Conservation (phyloP, 176 grass and related monocot species). For the Juncus inflexus region DNA sequence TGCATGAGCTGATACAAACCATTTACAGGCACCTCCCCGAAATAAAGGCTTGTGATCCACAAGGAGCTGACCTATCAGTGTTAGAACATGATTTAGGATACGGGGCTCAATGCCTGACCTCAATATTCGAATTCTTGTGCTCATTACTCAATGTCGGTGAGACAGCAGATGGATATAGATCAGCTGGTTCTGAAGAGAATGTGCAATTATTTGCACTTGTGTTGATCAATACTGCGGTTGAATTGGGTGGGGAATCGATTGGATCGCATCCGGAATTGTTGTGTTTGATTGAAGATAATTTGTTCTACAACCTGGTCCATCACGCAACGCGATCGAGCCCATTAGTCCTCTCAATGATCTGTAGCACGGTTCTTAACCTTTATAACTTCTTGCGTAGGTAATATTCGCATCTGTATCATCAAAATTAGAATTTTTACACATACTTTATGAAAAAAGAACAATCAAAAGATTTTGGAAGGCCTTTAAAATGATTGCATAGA, state of each 20-base stretch:
- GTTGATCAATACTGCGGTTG: conserved; percentile 76
- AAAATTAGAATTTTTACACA: background rate
- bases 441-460: background rate
- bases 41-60: conserved; percentile 22
- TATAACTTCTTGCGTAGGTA: conserved; percentile 84
- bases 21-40: conserved; percentile 65
- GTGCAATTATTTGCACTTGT: conserved; percentile 84
- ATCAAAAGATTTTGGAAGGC: background rate
- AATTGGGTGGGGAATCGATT: conserved; percentile 75
- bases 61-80: conserved; percentile 6
- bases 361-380: conserved; percentile 77
- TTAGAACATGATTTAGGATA: conserved; percentile 33
- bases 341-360: conserved; percentile 94
- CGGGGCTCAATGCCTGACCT: conserved; percentile 72
- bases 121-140: conserved; percentile 88
- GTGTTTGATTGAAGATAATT: conserved; percentile 71
- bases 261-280: conserved; percentile 68
- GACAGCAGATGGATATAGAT: conserved; percentile 51
- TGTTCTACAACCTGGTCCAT: conserved; percentile 77
- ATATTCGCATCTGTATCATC: background rate
- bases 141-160: conserved; percentile 57
- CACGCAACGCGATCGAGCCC: conserved; percentile 51
- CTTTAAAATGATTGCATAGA: background rate
- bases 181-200: conserved; percentile 69
- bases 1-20: conserved; percentile 82